phyloP scores from a whole-genome alignment of 2,329 filamentous ascomycete species.

The Xylaria sp. region DNA sequence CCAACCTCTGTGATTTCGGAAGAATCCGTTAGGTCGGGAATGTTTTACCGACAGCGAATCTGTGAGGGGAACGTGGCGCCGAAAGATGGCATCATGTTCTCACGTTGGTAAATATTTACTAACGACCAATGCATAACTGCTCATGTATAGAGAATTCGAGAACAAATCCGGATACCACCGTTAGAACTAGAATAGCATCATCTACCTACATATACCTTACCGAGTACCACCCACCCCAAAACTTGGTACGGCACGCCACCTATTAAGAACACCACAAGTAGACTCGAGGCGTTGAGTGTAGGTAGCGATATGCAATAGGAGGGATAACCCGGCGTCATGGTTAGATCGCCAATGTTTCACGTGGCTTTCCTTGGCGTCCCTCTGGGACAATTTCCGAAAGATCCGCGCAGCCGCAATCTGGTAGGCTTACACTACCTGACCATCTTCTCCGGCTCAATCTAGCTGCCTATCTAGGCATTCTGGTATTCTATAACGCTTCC shows the following conservation, averaged over 20 bases:
- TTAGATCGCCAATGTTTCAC: conserved; percentile 34
- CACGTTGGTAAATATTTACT: not conserved
- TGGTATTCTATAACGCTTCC: conserved; percentile 4
- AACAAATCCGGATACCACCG: not conserved
- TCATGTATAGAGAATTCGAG: conserved; percentile 9
- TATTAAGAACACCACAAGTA: not conserved
- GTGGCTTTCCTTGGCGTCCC: conserved; percentile 28
- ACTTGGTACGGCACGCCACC: not conserved
- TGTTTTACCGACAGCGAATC: conserved; percentile 18
- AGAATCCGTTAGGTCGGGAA: conserved; percentile 3
- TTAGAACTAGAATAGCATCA: conserved; percentile 15
- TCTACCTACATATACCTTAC: no score
- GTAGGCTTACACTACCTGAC: not conserved
- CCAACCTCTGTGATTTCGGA: not conserved
- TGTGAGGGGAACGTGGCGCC: conserved; percentile 13
- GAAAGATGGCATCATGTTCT: conserved; percentile 19
- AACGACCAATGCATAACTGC: conserved; percentile 33
- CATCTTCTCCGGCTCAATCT: conserved; percentile 8
- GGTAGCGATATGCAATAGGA: not conserved
- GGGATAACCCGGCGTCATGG: conserved; percentile 1
- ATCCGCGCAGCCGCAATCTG: conserved; percentile 31
- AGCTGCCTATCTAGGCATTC: conserved; percentile 8
- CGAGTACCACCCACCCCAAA: conserved; percentile 3
- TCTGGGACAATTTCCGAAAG: conserved; percentile 33
- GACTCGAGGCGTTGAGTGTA: not conserved